phyloP scores from a whole-genome alignment of 768 basidiomycete species.

The Podaxis pistillaris region DNA sequence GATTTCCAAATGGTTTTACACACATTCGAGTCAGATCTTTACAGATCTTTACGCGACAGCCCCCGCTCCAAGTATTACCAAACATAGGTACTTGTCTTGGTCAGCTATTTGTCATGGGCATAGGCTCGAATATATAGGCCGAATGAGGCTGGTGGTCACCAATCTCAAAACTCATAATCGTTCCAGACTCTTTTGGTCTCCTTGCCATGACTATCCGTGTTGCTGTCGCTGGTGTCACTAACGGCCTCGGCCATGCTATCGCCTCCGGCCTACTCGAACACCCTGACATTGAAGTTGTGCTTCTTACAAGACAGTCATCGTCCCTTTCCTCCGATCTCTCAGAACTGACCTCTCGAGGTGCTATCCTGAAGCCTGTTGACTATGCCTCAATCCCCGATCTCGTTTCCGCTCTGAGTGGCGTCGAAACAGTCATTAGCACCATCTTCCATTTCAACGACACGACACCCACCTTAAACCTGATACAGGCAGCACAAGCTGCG shows the following conservation, averaged over 20 bases:
- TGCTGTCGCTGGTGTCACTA: constrained; percentile 12
- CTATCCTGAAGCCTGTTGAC: background rate
- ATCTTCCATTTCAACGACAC: background rate
- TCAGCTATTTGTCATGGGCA: too few species aligned
- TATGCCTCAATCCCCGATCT: background rate
- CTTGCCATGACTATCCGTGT: background rate
- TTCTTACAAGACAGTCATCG: background rate
- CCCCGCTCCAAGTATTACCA: too few species aligned
- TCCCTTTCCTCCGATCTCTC: background rate
- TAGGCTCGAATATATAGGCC: background rate
- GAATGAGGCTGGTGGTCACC: background rate
- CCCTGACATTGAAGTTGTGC: background rate
- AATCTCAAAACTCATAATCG: background rate
- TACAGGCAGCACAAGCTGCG: background rate
- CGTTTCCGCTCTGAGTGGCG: background rate
- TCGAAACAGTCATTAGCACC: background rate
- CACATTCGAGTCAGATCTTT: too few species aligned
- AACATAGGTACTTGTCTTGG: too few species aligned
- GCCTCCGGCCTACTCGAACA: background rate
- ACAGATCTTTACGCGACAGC: too few species aligned
- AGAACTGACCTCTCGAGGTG: background rate
- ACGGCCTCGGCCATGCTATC: constrained; percentile 9
- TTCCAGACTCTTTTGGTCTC: background rate
- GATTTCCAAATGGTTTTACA: too few species aligned
- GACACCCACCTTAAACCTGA: background rate